Conservation (phyloP, 2,329 filamentous ascomycete species). For the Sclerotinia minor region DNA sequence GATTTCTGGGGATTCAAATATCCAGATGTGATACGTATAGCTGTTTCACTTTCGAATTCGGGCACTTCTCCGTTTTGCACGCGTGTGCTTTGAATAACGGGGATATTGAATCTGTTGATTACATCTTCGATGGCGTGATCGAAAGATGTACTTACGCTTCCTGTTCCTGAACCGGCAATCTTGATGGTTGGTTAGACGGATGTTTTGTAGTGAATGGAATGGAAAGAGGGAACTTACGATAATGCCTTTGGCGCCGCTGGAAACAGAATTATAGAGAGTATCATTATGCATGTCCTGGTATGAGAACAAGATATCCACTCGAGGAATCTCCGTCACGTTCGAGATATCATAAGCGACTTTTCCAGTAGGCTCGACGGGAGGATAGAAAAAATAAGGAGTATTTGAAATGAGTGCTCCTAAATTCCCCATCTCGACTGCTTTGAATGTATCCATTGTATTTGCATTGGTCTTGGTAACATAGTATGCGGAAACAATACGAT, state of each 20-base stretch:
- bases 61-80: conserved; percentile 48
- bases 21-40: conserved; percentile 47
- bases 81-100: conserved; percentile 54
- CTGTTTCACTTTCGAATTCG: conserved; percentile 31
- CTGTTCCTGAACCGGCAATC: conserved; percentile 56
- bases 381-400: conserved; percentile 60
- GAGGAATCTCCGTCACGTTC: conserved; percentile 46
- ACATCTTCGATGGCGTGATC: conserved; percentile 46
- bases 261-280: conserved; percentile 51
- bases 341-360: conserved; percentile 48
- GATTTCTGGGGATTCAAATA: conserved; percentile 58
- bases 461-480: conserved; percentile 63
- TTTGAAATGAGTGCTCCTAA: conserved; percentile 60
- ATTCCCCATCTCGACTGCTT: conserved; percentile 55
- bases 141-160: conserved; percentile 49
- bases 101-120: conserved; percentile 48
- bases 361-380: conserved; percentile 50
- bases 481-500: conserved; percentile 58
- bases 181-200: conserved; percentile 4
- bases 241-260: conserved; percentile 53
- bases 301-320: conserved; percentile 57
- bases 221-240: conserved; percentile 41
- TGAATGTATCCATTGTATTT: conserved; percentile 64
- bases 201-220: neutral
- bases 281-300: conserved; percentile 54